phyloP scores from a whole-genome alignment of 495 filamentous ascomycete species.

The Neurospora sp. region DNA sequence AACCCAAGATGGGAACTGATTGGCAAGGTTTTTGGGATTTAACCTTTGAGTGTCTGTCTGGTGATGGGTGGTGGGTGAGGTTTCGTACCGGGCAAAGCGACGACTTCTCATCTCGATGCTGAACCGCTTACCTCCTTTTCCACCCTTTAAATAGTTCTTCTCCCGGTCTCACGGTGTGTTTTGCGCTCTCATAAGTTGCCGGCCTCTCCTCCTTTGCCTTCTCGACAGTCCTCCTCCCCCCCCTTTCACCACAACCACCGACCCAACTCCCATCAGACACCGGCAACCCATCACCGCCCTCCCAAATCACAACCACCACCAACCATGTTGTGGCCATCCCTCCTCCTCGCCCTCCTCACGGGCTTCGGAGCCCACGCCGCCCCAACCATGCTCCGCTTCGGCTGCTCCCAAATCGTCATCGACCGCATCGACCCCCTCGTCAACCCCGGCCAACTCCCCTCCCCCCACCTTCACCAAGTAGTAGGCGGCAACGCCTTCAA shows the following conservation, averaged over 20 bases:
- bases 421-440: slow-evolving; percentile 31
- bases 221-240: too few relatives aligned
- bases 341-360: slow-evolving; percentile 15
- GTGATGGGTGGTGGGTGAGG: not conserved
- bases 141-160: not conserved
- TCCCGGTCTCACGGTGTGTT: not conserved
- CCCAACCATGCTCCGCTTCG: slow-evolving; percentile 27
- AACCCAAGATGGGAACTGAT: not conserved
- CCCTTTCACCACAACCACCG: too few relatives aligned
- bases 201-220: too few relatives aligned
- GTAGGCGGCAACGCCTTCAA: slow-evolving; percentile 32
- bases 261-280: too few relatives aligned
- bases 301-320: not conserved
- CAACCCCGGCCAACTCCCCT: slow-evolving; percentile 23
- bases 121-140: too few relatives aligned
- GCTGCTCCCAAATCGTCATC: slow-evolving; percentile 30
- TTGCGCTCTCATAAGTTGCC: not conserved
- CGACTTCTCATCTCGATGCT: not conserved
- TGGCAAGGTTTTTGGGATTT: not conserved
- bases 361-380: slow-evolving; percentile 17
- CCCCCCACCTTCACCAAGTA: slow-evolving; percentile 30
- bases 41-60: not conserved
- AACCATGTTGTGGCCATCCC: not conserved
- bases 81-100: not conserved
- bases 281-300: too few relatives aligned